phyloP scores from a whole-genome alignment of 768 basidiomycete species.

The Pisolithus orientalis region DNA sequence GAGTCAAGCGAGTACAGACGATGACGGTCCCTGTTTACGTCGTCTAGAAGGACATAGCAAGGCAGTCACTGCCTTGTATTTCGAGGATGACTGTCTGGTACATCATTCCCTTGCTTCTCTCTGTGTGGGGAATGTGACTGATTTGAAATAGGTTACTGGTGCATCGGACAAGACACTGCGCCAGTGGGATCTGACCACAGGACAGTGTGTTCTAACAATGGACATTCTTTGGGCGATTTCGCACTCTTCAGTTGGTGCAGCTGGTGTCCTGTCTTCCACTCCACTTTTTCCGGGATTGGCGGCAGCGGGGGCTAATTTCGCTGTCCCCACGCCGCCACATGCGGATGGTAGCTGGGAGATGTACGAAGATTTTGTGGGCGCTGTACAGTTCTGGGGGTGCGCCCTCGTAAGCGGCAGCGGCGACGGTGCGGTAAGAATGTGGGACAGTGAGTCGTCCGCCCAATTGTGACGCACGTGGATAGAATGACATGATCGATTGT shows the following conservation, averaged over 20 bases:
- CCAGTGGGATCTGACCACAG: conserved; percentile 96
- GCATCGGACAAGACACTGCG: conserved; percentile 97
- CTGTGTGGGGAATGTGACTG: conserved; percentile 9
- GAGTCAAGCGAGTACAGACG: conserved; percentile 40
- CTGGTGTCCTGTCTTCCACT: conserved; percentile 35
- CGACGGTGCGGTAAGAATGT: conserved; percentile 97
- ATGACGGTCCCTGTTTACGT: conserved; percentile 51
- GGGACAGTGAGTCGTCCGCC: conserved; percentile 78
- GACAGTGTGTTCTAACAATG: conserved; percentile 99
- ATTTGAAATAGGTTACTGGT: conserved; percentile 75
- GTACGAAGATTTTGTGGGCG: conserved; percentile 97
- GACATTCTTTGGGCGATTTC: conserved; percentile 99
- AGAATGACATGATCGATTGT: not conserved
- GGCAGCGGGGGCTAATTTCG: conserved; percentile 53
- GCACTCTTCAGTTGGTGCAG: conserved; percentile 56
- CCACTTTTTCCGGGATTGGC: conserved; percentile 44
- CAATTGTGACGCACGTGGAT: not conserved
- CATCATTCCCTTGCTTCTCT: conserved; percentile 17
- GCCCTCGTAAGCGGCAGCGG: conserved; percentile 95
- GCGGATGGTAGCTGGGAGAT: conserved; percentile 90
- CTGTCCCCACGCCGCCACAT: conserved; percentile 80
- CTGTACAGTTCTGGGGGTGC: conserved; percentile 98
- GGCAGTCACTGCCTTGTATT: conserved; percentile 89
- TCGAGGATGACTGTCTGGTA: conserved; percentile 91
- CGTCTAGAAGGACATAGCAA: conserved; percentile 88